Evolutionary conservation across 306 rosid species (phyloP), one percentile per base, ranked within the genome.

Genomic region (Alnus glutinosa): DNA sequence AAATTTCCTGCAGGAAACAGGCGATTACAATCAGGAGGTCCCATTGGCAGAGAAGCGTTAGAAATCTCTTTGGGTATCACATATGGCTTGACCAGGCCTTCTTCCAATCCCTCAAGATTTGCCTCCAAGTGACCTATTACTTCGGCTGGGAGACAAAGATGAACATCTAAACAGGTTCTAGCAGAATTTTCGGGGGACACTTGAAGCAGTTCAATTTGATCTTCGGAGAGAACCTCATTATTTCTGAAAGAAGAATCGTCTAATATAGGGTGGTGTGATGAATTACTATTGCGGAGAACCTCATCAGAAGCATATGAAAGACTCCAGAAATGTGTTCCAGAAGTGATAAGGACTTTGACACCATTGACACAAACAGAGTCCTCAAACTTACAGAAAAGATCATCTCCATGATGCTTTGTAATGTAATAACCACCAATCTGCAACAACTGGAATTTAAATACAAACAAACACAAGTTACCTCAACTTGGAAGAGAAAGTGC

Each of bases 401-500:
- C 88, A 73, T 87, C 84, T 68, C 54, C 66, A 57, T 80, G 55
- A 83, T 85, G 86, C 82, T 88, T 85, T 82, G 85, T 68, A 62
- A 91, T 81, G 86, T 92, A 95, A 87, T 89, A 86, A 78, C 82
- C 82, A 77, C 97, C 97, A 80, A 95, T 92, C 87, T 87, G 95
- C 90, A 95, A 77, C 66, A 84, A 76, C 98, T 91, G 93, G 86
- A 83, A 85, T 81, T 66, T 55, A 67, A 75, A 76, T 61, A 46
- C 74, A 80, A 84, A 76, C 44, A 50, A 75, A 78, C 82, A 85
- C 77, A 70, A 47, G 57, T 75, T 64, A 11, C 58, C 50, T 50
- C 75, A 75, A 78, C 61, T 28, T 19, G 58, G 36, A 79, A 76
- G 77, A 28, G 16, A 55, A 80, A 49, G 78, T 36, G 70, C 30